phyloP scores from a whole-genome alignment of 106 monocot genomes.

The Hemerocallis citrina region DNA sequence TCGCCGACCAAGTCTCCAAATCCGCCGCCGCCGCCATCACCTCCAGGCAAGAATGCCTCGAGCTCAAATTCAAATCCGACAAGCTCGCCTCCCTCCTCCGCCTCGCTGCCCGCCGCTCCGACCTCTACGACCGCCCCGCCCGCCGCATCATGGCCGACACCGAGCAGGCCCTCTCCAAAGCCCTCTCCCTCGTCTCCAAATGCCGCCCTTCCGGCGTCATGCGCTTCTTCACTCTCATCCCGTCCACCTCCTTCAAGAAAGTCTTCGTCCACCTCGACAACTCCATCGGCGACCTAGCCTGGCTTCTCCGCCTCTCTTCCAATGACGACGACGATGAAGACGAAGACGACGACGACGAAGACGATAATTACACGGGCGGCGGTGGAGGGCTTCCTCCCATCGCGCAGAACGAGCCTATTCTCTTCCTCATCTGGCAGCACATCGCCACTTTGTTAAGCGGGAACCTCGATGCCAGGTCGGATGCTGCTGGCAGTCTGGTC shows the following conservation, averaged over 20 bases:
- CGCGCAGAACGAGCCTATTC: constrained; percentile 88
- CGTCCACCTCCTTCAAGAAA: constrained; percentile 65
- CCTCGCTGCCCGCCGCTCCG: constrained; percentile 67
- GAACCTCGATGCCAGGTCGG: constrained; percentile 37
- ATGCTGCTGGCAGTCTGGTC: constrained; percentile 70
- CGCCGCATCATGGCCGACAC: constrained; percentile 86
- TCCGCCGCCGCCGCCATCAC: constrained; percentile 41
- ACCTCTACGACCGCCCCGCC: constrained; percentile 85
- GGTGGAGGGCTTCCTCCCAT: constrained; percentile 87
- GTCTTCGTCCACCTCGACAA: constrained; percentile 55
- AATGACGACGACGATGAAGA: constrained; percentile 20
- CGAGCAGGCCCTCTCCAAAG: constrained; percentile 69
- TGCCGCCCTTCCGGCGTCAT: constrained; percentile 50
- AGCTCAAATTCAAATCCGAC: constrained; percentile 58
- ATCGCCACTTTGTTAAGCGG: constrained; percentile 71
- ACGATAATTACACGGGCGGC: no score
- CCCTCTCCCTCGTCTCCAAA: constrained; percentile 43
- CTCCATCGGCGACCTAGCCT: constrained; percentile 75
- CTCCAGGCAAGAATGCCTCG: constrained; percentile 49
- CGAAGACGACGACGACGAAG: constrained; percentile 54
- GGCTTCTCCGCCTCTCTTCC: constrained; percentile 84
- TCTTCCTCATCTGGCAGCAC: constrained; percentile 79
- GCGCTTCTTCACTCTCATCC: constrained; percentile 72
- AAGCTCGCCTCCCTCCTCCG: constrained; percentile 57
- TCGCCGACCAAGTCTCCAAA: constrained; percentile 72